Evolutionary conservation across 805 yeast genomes (phyloP).

Genomic region (Limtongozyma cylindracea): DNA sequence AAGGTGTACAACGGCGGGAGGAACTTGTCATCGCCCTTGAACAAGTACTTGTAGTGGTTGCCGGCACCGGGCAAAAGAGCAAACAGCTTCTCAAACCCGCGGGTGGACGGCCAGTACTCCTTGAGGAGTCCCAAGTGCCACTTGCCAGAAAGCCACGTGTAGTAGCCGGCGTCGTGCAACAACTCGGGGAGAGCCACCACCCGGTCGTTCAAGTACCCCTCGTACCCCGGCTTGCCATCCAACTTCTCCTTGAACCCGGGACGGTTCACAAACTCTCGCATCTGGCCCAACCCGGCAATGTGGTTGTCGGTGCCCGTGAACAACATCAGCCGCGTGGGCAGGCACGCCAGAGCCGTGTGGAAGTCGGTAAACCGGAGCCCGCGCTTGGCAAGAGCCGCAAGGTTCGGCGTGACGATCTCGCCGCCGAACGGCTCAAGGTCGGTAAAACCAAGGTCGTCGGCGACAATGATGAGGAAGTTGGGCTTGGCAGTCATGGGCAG

Average conservation of each 20-base stretch:
- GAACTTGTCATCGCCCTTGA: conserved; percentile 9
- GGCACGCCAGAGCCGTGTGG: conserved; percentile 39
- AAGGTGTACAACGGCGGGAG: conserved; percentile 14
- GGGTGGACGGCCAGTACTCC: conserved; percentile 19
- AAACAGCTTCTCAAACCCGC: conserved; percentile 25
- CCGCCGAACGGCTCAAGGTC: conserved; percentile 28
- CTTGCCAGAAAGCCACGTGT: conserved; percentile 27
- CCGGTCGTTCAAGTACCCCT: conserved; percentile 21
- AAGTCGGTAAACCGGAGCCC: conserved; percentile 30
- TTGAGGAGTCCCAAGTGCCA: conserved; percentile 29
- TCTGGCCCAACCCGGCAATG: conserved; percentile 32
- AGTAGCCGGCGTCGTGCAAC: conserved; percentile 20
- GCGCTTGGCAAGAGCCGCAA: conserved; percentile 13
- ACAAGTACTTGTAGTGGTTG: conserved; percentile 23
- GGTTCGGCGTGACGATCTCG: conserved; percentile 28
- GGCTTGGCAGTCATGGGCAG: too few relatives aligned
- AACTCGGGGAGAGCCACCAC: conserved; percentile 30
- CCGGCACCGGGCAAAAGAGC: conserved; percentile 29
- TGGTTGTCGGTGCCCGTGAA: conserved; percentile 37
- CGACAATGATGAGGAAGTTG: conserved; percentile 27
- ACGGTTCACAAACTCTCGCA: conserved; percentile 24
- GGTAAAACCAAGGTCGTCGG: conserved; percentile 37
- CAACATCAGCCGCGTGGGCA: conserved; percentile 38
- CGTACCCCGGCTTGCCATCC: conserved; percentile 24
- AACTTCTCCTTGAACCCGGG: conserved; percentile 11